Evolutionary conservation across 2,329 filamentous ascomycete genomes (phyloP).

Genomic region (Pseudogymnoascus verrucosus): DNA sequence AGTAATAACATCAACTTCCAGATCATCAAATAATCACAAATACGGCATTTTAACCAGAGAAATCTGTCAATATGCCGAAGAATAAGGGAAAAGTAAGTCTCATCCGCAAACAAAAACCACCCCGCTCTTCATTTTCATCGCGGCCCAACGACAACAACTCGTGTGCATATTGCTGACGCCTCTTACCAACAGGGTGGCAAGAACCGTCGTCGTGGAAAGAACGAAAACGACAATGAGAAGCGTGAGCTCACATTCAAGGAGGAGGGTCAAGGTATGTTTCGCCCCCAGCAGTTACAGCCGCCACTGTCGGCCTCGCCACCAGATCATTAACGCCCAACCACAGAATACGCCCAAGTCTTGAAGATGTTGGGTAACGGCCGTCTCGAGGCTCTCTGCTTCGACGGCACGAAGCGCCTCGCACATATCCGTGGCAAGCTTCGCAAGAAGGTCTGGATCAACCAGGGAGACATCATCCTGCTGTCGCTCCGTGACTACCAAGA

Average conservation of each 20-base stretch:
- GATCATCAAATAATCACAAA: not conserved
- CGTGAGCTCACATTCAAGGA: constrained; percentile 98
- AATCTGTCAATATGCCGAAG: constrained; percentile 71
- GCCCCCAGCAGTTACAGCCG: not conserved
- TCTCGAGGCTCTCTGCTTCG: constrained; percentile 86
- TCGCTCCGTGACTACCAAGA: constrained; percentile 89
- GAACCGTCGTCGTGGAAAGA: constrained; percentile 97
- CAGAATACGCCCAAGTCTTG: constrained; percentile 75
- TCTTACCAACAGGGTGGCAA: constrained; percentile 69
- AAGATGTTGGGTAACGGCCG: constrained; percentile 97
- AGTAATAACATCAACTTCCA: constrained; percentile 6
- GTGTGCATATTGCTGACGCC: constrained; percentile 11
- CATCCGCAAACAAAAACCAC: constrained; percentile 11
- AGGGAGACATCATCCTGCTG: constrained; percentile 86
- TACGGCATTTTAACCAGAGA: constrained; percentile 10
- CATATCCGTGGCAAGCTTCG: constrained; percentile 93
- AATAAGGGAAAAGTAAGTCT: constrained; percentile 92
- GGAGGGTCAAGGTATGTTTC: constrained; percentile 69
- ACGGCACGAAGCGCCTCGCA: constrained; percentile 77
- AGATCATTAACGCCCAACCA: constrained; percentile 7
- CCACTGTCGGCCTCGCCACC: not conserved
- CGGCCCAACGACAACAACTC: constrained; percentile 2
- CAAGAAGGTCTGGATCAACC: constrained; percentile 99
- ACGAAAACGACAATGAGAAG: constrained; percentile 99
- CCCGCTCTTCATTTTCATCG: constrained; percentile 10